These are phyloP conservation scores for Pulveroboletus sp. DNA, from an alignment of 768 basidiomycete species.

Conservation along the genomic window DNA sequence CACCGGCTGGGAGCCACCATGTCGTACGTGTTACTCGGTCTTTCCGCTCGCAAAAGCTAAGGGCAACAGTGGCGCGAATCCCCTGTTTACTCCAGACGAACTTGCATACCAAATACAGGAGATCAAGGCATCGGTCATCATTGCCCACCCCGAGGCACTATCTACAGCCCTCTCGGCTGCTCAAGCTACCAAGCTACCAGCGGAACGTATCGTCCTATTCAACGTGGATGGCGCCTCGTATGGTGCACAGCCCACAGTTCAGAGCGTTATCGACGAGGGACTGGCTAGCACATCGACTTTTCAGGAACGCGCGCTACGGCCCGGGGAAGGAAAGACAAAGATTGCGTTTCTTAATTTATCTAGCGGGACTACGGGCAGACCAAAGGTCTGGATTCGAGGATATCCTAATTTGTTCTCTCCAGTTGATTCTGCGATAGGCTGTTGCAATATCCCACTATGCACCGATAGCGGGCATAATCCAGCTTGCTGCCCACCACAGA, in stretches of 20 bases:
- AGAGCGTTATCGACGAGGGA: slow-evolving; percentile 47
- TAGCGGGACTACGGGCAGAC: slow-evolving; percentile 71
- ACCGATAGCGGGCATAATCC: slow-evolving; percentile 58
- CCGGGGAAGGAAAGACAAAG: slow-evolving; percentile 64
- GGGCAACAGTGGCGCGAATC: slow-evolving; percentile 53
- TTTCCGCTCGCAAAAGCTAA: neutral
- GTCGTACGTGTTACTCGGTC: slow-evolving; percentile 39
- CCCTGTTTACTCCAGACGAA: slow-evolving; percentile 53
- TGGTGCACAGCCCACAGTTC: slow-evolving; percentile 33
- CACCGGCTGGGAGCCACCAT: slow-evolving; percentile 54
- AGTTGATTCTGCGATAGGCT: slow-evolving; percentile 33
- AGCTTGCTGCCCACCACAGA: slow-evolving; percentile 49
- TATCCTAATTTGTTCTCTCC: neutral
- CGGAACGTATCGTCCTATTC: slow-evolving; percentile 43
- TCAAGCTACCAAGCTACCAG: slow-evolving; percentile 35
- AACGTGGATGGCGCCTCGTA: slow-evolving; percentile 17
- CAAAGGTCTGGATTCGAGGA: slow-evolving; percentile 46
- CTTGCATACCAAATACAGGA: slow-evolving; percentile 51
- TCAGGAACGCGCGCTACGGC: slow-evolving; percentile 45
- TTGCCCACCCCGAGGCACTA: slow-evolving; percentile 44
- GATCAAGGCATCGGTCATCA: slow-evolving; percentile 43
- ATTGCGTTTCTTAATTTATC: slow-evolving; percentile 70
- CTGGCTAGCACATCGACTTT: slow-evolving; percentile 36
- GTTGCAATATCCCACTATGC: slow-evolving; percentile 59
- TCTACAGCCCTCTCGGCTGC: slow-evolving; percentile 44